phyloP scores from a whole-genome alignment of 352 stramenopile species.

The Phytopythium ostracodes region DNA sequence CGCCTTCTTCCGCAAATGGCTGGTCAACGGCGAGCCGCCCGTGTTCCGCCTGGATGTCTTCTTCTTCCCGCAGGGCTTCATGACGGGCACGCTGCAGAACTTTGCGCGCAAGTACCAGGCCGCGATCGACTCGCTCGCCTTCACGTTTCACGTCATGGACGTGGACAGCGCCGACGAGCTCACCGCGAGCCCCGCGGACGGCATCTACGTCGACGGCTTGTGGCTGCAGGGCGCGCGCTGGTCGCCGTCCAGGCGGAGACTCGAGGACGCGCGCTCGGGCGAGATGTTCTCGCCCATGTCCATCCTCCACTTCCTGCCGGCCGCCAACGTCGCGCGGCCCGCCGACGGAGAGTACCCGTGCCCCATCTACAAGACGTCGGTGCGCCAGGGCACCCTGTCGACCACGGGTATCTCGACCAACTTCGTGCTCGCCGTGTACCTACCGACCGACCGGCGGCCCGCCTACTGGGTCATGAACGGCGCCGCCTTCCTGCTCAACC shows the following conservation, averaged over 20 bases:
- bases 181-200: constrained; percentile 70
- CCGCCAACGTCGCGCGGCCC: constrained; percentile 63
- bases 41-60: constrained; percentile 92
- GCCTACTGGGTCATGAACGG: constrained; percentile 93
- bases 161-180: constrained; percentile 55
- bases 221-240: constrained; percentile 88
- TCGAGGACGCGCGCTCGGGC: constrained; percentile 84
- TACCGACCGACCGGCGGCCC: constrained; percentile 77
- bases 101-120: constrained; percentile 94
- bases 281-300: constrained; percentile 93
- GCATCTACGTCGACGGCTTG: constrained; percentile 91
- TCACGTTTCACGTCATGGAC: constrained; percentile 87
- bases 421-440: constrained; percentile 91
- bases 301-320: constrained; percentile 89
- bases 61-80: constrained; percentile 96
- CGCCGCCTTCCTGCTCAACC: constrained; percentile 90
- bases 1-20: constrained; percentile 90
- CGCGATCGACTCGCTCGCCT: constrained; percentile 92
- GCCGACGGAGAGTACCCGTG: constrained; percentile 77
- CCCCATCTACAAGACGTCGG: constrained; percentile 94
- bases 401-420: constrained; percentile 94
- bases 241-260: constrained; percentile 52
- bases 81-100: constrained; percentile 94
- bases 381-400: constrained; percentile 87
- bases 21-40: constrained; percentile 87